phyloP scores from a whole-genome alignment of 129 eudicot species.

The Chrysanthemum makinoi region DNA sequence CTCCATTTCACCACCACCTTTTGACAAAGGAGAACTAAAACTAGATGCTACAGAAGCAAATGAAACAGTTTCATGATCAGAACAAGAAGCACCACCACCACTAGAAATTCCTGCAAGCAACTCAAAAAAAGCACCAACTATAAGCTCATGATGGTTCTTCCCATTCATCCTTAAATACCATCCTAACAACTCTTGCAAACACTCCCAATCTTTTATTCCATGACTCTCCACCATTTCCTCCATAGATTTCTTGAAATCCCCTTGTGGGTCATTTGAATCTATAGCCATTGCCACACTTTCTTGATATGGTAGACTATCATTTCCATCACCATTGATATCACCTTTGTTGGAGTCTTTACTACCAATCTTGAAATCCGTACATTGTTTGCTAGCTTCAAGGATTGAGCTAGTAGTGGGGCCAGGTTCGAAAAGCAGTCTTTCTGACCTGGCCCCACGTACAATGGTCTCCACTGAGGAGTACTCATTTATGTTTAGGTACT shows the following conservation, averaged over 20 bases:
- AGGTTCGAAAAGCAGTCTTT: constrained; percentile 71
- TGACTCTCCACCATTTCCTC: constrained; percentile 85
- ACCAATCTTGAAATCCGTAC: background rate
- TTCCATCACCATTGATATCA: background rate
- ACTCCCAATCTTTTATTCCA: constrained; percentile 74
- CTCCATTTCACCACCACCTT: constrained; percentile 28
- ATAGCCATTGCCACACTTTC: constrained; percentile 63
- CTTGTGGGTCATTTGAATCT: constrained; percentile 74
- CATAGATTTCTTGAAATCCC: constrained; percentile 90
- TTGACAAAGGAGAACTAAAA: constrained; percentile 36
- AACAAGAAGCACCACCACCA: constrained; percentile 28
- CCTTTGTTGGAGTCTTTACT: background rate
- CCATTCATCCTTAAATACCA: constrained; percentile 91
- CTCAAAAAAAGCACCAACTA: constrained; percentile 82
- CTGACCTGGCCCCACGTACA: constrained; percentile 57
- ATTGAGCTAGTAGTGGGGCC: constrained; percentile 52
- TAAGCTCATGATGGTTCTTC: constrained; percentile 65
- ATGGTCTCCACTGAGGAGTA: constrained; percentile 45
- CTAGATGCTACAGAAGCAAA: constrained; percentile 55
- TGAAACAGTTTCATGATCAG: constrained; percentile 33
- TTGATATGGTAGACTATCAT: constrained; percentile 39
- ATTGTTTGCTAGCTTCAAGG: constrained; percentile 25
- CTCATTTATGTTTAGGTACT: constrained; percentile 27
- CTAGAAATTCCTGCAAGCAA: constrained; percentile 42
- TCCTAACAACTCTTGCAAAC: constrained; percentile 67